Conservation (phyloP, 1,139 yeast genomes). For the Groenewaldozyma sp. region DNA sequence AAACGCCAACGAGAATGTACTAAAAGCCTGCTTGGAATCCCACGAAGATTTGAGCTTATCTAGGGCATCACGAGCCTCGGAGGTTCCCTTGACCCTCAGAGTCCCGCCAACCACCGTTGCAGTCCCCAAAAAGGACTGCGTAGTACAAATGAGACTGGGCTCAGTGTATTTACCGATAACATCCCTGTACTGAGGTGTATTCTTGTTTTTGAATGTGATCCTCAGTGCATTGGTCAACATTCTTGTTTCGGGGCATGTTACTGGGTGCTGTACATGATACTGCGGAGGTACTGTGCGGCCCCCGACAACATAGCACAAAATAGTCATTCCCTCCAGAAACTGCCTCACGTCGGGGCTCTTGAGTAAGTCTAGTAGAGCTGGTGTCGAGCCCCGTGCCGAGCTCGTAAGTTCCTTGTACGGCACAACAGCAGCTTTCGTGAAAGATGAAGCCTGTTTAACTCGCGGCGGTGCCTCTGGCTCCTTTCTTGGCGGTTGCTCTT, state of each 20-base stretch:
- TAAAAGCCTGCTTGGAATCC: neutral
- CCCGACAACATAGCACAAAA: slow-evolving; percentile 13
- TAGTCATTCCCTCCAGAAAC: slow-evolving; percentile 15
- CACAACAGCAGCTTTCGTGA: neutral
- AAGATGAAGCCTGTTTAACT: neutral
- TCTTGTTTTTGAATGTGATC: slow-evolving; percentile 11
- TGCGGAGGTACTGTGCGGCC: slow-evolving; percentile 14
- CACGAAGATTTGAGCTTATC: neutral
- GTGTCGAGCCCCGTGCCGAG: too few relatives aligned
- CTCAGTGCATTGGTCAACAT: slow-evolving; percentile 15
- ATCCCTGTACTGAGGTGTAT: slow-evolving; percentile 8
- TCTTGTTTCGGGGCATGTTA: slow-evolving; percentile 17
- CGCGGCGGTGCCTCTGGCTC: neutral
- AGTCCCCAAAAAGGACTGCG: slow-evolving; percentile 9
- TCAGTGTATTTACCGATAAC: slow-evolving; percentile 10
- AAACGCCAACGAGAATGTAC: neutral
- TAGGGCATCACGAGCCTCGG: neutral
- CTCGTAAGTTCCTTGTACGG: neutral
- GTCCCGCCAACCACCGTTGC: neutral
- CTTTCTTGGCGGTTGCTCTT: too few relatives aligned
- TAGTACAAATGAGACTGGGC: slow-evolving; percentile 12
- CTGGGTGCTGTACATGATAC: slow-evolving; percentile 12
- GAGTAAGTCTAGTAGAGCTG: slow-evolving; percentile 14
- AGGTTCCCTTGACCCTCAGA: neutral
- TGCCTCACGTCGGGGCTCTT: slow-evolving; percentile 12